Conservation (phyloP, 108 stramenopile species). For the Cyclotella distinguenda region DNA sequence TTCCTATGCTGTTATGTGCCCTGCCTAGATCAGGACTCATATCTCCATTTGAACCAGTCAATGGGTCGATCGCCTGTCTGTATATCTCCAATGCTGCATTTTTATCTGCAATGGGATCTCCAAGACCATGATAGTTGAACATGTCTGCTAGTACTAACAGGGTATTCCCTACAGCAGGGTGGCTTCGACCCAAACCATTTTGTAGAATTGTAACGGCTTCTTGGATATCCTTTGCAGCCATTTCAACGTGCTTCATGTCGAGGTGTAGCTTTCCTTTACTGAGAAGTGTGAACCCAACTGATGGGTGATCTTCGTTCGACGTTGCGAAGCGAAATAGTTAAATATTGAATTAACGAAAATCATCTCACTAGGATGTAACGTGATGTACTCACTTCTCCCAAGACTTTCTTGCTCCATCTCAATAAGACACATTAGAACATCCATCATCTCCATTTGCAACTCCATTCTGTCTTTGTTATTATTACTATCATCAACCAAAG, state of each 20-base stretch:
- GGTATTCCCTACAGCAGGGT: conserved; percentile 39
- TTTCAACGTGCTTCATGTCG: conserved; percentile 44
- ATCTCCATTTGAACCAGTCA: conserved; percentile 31
- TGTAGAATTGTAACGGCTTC: conserved; percentile 35
- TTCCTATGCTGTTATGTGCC: conserved; percentile 39
- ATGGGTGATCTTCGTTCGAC: conserved; percentile 29
- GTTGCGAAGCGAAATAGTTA: no score
- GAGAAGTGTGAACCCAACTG: conserved; percentile 41
- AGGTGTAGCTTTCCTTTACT: conserved; percentile 41
- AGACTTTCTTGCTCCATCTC: conserved; percentile 47
- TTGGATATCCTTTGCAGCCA: conserved; percentile 41
- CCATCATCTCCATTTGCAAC: conserved; percentile 30
- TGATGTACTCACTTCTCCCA: conserved; percentile 14
- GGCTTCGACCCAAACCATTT: conserved; percentile 33
- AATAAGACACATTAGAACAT: conserved; percentile 33
- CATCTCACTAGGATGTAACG: background rate
- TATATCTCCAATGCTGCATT: conserved; percentile 41
- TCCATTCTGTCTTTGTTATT: conserved; percentile 16
- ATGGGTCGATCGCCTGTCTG: conserved; percentile 27
- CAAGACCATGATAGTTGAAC: conserved; percentile 28
- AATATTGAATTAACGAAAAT: background rate
- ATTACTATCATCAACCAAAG: background rate
- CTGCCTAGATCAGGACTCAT: conserved; percentile 28
- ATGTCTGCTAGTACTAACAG: conserved; percentile 35
- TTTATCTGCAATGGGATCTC: conserved; percentile 16